Evolutionary conservation across 495 filamentous ascomycete genomes (phyloP).

Genomic region (Neurospora sp.): DNA sequence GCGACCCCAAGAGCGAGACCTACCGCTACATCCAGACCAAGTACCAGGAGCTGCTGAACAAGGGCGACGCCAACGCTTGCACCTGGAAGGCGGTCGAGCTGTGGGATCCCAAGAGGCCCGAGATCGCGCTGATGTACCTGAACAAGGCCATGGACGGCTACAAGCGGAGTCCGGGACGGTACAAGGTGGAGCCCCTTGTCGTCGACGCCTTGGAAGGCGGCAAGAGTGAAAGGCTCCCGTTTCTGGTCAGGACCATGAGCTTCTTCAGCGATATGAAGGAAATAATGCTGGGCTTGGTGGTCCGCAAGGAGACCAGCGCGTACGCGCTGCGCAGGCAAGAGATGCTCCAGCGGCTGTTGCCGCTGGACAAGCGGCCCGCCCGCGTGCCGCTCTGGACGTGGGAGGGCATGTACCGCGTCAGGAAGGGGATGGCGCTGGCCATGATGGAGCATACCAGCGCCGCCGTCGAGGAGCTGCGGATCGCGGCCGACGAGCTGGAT

Average conservation of each 20-base stretch:
- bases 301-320: neutral
- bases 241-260: neutral
- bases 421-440: slow-evolving; percentile 13
- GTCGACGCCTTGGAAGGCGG: neutral
- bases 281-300: neutral
- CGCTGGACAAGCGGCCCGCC: neutral
- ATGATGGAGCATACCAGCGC: slow-evolving; percentile 3
- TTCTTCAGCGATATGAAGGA: neutral
- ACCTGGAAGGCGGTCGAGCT: slow-evolving; percentile 12
- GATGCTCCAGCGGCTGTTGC: neutral
- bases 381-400: slow-evolving; percentile 22
- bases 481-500: slow-evolving; percentile 22
- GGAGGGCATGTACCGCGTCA: slow-evolving; percentile 18
- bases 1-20: neutral
- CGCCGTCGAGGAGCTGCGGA: slow-evolving; percentile 14
- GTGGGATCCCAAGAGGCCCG: neutral
- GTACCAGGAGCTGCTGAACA: slow-evolving; percentile 4
- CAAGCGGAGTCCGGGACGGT: neutral
- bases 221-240: neutral
- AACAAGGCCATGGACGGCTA: slow-evolving; percentile 12
- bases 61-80: slow-evolving; percentile 8
- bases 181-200: neutral
- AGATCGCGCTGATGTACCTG: slow-evolving; percentile 8
- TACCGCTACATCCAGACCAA: neutral
- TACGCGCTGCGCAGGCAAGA: neutral